Conservation (phyloP, 2,329 filamentous ascomycete species). For the Rasamsonia emersonii region DNA sequence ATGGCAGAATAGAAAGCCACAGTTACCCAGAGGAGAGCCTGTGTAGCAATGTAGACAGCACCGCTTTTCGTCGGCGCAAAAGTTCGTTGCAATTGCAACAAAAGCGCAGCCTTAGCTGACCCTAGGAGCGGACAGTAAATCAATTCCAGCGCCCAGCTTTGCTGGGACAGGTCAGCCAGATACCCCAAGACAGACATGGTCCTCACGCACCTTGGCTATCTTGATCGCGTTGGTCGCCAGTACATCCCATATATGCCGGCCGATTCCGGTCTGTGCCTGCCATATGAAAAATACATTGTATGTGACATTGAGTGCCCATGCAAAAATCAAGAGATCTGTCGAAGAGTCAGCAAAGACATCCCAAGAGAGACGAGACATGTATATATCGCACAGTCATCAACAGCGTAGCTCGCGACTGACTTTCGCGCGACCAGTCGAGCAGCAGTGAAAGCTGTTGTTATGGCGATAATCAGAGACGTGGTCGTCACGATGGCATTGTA, state of each 20-base stretch:
- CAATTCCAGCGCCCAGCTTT: slow-evolving; percentile 1
- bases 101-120: not conserved
- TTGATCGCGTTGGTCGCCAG: not conserved
- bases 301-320: not conserved
- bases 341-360: too few relatives aligned
- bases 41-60: not conserved
- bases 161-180: not conserved
- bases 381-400: slow-evolving; percentile 1
- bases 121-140: not conserved
- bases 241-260: not conserved
- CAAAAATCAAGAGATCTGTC: not conserved
- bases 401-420: not conserved
- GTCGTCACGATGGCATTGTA: too few relatives aligned
- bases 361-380: too few relatives aligned
- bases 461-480: not conserved
- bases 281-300: not conserved
- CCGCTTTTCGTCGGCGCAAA: not conserved
- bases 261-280: not conserved
- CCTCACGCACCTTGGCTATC: not conserved
- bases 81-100: slow-evolving; percentile 1
- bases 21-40: too few relatives aligned
- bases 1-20: slow-evolving; percentile 1
- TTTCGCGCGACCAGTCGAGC: not conserved
- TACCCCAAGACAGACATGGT: too few relatives aligned
- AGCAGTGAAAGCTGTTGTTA: not conserved